Evolutionary conservation across 2,329 filamentous ascomycete species (phyloP).

Genomic region (Penicillium sp.): DNA sequence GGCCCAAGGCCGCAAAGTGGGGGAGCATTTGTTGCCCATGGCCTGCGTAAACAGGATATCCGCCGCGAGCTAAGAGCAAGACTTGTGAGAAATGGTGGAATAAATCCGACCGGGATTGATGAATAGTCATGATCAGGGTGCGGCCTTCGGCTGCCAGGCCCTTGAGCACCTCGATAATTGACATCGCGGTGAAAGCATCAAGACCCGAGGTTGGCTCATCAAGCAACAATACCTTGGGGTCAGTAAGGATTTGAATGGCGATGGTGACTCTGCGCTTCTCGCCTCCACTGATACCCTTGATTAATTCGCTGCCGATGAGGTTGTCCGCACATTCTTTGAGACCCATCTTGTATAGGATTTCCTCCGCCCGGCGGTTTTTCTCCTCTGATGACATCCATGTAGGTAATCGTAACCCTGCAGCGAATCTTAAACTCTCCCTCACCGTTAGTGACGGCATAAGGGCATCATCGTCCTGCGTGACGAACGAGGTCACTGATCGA

Average conservation of each 20-base stretch:
- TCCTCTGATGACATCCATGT: constrained; percentile 67
- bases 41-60: constrained; percentile 66
- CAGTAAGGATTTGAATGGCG: constrained; percentile 72
- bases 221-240: constrained; percentile 68
- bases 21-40: constrained; percentile 61
- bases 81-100: constrained; percentile 71
- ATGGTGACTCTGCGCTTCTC: constrained; percentile 77
- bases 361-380: constrained; percentile 66
- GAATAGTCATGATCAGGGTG: constrained; percentile 73
- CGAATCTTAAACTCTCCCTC: constrained; percentile 68
- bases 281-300: constrained; percentile 77
- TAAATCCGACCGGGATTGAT: constrained; percentile 71
- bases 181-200: constrained; percentile 74
- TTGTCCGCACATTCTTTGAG: constrained; percentile 76
- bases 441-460: constrained; percentile 72
- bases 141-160: constrained; percentile 70
- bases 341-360: constrained; percentile 71
- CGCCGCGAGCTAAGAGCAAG: constrained; percentile 67
- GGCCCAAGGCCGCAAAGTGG: constrained; percentile 61
- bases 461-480: constrained; percentile 75
- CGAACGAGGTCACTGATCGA: constrained; percentile 70
- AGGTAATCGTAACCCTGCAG: constrained; percentile 68
- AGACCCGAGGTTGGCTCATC: constrained; percentile 76
- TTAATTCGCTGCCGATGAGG: constrained; percentile 66
- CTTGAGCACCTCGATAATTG: constrained; percentile 71